phyloP scores from a whole-genome alignment of 2,329 filamentous ascomycete species.

The Metarhizium brunneum region DNA sequence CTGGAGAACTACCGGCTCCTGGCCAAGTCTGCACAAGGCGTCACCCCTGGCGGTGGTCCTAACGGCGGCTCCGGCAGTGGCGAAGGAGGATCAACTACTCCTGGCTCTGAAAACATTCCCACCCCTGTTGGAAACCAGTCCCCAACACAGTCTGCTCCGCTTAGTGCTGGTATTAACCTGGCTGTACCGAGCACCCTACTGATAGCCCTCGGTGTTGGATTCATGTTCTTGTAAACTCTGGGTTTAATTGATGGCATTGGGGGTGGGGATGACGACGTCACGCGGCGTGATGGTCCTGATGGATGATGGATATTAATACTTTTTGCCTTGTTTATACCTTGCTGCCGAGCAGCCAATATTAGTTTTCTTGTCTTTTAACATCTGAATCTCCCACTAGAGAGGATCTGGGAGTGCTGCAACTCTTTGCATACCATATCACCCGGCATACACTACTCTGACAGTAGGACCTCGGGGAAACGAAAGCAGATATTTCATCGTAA shows the following conservation, averaged over 20 bases:
- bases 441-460: neutral
- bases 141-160: slow-evolving; percentile 8
- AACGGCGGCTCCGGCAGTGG: neutral
- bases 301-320: slow-evolving; percentile 5
- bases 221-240: slow-evolving; percentile 29
- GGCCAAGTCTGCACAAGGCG: slow-evolving; percentile 18
- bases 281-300: neutral
- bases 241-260: neutral
- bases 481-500: neutral
- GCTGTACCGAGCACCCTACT: slow-evolving; percentile 33
- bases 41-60: slow-evolving; percentile 1
- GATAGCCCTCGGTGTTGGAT: slow-evolving; percentile 30
- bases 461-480: neutral
- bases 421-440: neutral
- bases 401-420: neutral
- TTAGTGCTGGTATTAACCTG: slow-evolving; percentile 20
- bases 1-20: slow-evolving; percentile 38
- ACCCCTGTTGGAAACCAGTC: neutral
- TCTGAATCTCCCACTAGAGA: neutral
- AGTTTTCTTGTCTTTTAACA: neutral
- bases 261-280: neutral
- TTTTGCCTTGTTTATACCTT: slow-evolving; percentile 8
- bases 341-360: slow-evolving; percentile 4
- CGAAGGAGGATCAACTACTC: neutral
- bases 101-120: neutral